These are phyloP conservation scores for Lentinula aciculospora DNA, from an alignment of 768 basidiomycete species.

Conservation along the genomic window DNA sequence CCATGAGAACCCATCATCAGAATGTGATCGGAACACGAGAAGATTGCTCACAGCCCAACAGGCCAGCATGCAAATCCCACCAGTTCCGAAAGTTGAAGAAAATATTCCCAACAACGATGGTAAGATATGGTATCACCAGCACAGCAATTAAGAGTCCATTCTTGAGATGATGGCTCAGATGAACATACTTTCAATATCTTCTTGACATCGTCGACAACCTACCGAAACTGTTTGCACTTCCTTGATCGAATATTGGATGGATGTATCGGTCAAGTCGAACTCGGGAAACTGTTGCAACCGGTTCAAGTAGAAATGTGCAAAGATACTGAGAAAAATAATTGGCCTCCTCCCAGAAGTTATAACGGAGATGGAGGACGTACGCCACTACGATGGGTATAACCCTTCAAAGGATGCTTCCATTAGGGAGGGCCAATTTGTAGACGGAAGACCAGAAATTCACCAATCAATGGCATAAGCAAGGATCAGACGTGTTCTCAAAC, in stretches of 20 bases:
- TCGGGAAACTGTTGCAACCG: conserved; percentile 17
- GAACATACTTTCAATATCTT: background rate
- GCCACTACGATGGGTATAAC: conserved; percentile 1
- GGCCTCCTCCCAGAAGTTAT: background rate
- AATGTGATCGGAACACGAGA: background rate
- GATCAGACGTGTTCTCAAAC: background rate
- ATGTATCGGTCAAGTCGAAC: conserved; percentile 17
- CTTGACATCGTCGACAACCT: background rate
- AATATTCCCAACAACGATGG: conserved; percentile 15
- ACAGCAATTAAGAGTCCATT: background rate
- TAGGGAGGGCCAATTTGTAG: background rate
- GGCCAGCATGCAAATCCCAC: conserved; percentile 18
- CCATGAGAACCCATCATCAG: background rate
- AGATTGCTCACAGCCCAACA: conserved; percentile 15
- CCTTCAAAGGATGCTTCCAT: background rate
- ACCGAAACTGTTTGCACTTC: conserved; percentile 6
- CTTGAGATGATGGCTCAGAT: background rate
- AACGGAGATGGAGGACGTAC: background rate
- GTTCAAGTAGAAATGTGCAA: conserved; percentile 18
- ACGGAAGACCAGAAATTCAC: background rate
- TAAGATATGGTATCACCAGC: conserved; percentile 10
- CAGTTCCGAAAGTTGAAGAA: conserved; percentile 13
- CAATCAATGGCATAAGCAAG: conserved; percentile 4
- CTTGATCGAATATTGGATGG: conserved; percentile 14
- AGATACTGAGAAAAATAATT: conserved; percentile 8